Evolutionary conservation across 352 stramenopile species (phyloP), one percentile per base, ranked within the genome.

Genomic region (Globisporangium splendens): DNA sequence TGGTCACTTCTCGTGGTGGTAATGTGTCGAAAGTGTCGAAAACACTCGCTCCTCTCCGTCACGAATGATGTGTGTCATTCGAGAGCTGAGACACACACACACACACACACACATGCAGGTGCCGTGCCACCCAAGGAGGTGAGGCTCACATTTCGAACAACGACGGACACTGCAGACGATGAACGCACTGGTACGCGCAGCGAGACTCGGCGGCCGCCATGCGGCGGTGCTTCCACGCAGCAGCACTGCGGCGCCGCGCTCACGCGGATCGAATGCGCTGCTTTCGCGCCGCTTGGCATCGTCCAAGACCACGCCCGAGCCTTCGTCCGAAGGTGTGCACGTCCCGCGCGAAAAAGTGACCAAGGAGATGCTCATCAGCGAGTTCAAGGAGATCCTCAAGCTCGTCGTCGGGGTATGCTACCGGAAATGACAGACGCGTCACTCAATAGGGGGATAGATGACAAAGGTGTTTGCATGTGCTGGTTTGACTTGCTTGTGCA

Each of bases 341-440:
- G 35, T 28, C 7, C 10, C 31, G n/a, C 22, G 11, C 31, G 39
- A 35, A 24, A 48, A 63, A 13, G 72, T 76, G 43, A 79, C 74
- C 15, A 70, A 66, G 39, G 66, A 75, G 35, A 76, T 79, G 68
- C 61, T 90, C 24, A 41, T 72, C 4, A 72, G 59, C 38, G 82
- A 92, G 66, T 56, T 77, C 51, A 75, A 76, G 24, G 82, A 86
- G 59, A 75, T 89, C 50, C 54, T 75, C 38, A 89, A 88, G 69
- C 75, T 92, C 54, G 68, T 83, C 50, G 47, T 88, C 12, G 73
- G 74, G 24, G 73, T 83, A 65, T 54, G 68, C 52, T 2, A 20
- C 43, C 7, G n/a, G 1, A 20, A 4, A 59, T 52, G 39, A 50
- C 18, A 35, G 31, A 18, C 22, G 41, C 12, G 21, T 11, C 46